Percentiles rank a stretch among this genome's conserved stretches.
Conservation (phyloP, 345 rosid species). For the Syzygium grande region DNA sequence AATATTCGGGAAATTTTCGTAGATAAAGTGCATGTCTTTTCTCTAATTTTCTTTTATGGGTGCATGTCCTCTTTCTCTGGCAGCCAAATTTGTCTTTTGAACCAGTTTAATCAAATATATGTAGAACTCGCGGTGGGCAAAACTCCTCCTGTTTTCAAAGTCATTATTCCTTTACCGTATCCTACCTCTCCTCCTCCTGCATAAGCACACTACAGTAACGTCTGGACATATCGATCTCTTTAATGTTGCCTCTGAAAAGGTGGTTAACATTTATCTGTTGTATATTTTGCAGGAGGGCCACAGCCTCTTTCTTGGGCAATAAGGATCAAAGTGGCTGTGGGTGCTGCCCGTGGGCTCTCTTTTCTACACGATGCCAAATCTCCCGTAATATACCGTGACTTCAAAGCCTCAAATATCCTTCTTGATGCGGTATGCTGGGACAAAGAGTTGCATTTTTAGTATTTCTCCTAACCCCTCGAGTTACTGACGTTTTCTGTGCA, state of each 20-base stretch:
- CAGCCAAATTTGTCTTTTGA: background rate
- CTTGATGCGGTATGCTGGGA: slow-evolving; percentile 59
- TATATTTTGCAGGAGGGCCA: slow-evolving; percentile 50
- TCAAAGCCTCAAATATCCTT: slow-evolving; percentile 86
- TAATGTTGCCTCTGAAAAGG: background rate
- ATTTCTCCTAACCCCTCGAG: background rate
- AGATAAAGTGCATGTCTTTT: background rate
- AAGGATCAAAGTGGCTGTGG: slow-evolving; percentile 77
- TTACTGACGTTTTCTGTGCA: slow-evolving; percentile 2
- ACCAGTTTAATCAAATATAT: background rate
- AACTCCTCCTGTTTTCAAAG: background rate
- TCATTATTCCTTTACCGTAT: background rate
- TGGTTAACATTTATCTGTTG: background rate
- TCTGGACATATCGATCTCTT: background rate
- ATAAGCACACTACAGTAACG: background rate
- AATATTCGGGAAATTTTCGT: background rate
- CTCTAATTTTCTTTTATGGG: background rate
- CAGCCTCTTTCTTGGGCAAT: slow-evolving; percentile 83
- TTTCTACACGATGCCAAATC: slow-evolving; percentile 89
- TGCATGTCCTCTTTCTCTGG: background rate
- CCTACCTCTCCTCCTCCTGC: background rate
- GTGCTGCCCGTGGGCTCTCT: slow-evolving; percentile 89
- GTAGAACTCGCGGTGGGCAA: background rate
- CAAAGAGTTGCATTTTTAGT: background rate
- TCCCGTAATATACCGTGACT: slow-evolving; percentile 87